phyloP scores from a whole-genome alignment of 495 filamentous ascomycete species.

The Thozetella sp. region DNA sequence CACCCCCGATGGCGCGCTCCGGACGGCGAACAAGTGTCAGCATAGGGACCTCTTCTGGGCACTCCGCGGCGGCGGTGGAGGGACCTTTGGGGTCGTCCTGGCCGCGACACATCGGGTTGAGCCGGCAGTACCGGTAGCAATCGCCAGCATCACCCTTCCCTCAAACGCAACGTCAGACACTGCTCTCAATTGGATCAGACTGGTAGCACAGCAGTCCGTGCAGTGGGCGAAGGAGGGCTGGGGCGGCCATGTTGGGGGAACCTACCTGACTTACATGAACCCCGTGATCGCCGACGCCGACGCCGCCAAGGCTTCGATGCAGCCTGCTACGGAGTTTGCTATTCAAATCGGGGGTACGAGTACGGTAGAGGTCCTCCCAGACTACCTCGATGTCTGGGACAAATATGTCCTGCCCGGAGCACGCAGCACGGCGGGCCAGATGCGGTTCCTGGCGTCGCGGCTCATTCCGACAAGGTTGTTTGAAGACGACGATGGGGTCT shows the following conservation, averaged over 20 bases:
- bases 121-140: constrained; percentile 30
- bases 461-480: constrained; percentile 30
- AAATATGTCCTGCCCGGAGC: constrained; percentile 34
- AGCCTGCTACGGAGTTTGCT: constrained; percentile 26
- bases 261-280: constrained; percentile 38
- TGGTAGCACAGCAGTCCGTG: constrained; percentile 39
- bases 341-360: constrained; percentile 27
- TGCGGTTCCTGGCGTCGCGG: constrained; percentile 31
- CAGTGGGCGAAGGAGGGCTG: constrained; percentile 47
- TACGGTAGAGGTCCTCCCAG: constrained; percentile 28
- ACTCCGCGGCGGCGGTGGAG: constrained; percentile 22
- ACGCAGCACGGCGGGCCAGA: constrained; percentile 26
- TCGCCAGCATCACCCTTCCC: constrained; percentile 38
- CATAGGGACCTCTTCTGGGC: constrained; percentile 64
- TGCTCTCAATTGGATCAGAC: constrained; percentile 30
- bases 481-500: constrained; percentile 15
- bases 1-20: constrained; percentile 13
- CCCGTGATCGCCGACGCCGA: constrained; percentile 28
- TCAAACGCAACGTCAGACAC: constrained; percentile 19
- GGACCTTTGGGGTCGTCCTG: constrained; percentile 54
- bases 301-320: constrained; percentile 29
- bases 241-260: constrained; percentile 44
- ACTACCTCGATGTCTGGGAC: constrained; percentile 32
- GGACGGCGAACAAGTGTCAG: constrained; percentile 46
- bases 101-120: constrained; percentile 44